A percentile compares a stretch with the other conserved stretches of the same genome.
Conservation (phyloP, 768 basidiomycete genomes). For the Lactarius hengduanensis region DNA sequence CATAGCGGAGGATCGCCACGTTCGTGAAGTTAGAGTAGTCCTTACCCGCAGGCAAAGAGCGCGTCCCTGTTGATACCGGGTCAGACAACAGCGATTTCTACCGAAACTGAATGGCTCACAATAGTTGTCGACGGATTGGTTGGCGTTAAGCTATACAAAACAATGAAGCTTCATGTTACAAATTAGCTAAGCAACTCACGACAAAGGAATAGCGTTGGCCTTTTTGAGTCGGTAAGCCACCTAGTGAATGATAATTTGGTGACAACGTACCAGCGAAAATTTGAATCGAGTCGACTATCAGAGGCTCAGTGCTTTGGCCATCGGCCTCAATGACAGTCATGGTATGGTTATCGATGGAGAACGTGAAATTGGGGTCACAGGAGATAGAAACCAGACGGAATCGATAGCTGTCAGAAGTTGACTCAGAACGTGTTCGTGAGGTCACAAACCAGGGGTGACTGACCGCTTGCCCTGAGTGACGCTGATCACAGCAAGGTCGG, state of each 20-base stretch:
- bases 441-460: not conserved
- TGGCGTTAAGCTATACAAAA: slow-evolving; percentile 16
- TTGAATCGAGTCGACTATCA: slow-evolving; percentile 27
- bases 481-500: slow-evolving; percentile 24
- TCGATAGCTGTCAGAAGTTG: slow-evolving; percentile 14
- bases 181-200: slow-evolving; percentile 6
- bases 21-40: slow-evolving; percentile 9
- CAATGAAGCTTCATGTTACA: not conserved
- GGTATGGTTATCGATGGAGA: slow-evolving; percentile 28
- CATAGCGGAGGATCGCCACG: slow-evolving; percentile 30
- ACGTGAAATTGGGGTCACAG: slow-evolving; percentile 28
- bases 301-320: slow-evolving; percentile 25
- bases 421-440: not conserved
- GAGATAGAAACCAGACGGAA: slow-evolving; percentile 27
- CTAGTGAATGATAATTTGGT: not conserved
- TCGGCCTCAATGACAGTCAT: slow-evolving; percentile 32
- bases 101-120: slow-evolving; percentile 1
- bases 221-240: not conserved
- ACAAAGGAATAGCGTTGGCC: slow-evolving; percentile 31
- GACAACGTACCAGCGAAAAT: slow-evolving; percentile 25
- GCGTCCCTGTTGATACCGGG: slow-evolving; percentile 12
- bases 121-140: slow-evolving; percentile 15
- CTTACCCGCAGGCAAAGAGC: slow-evolving; percentile 10
- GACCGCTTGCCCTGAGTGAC: slow-evolving; percentile 28
- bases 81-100: not conserved